Conservation (phyloP, 139 green algal genomes). For the Chlamydomonas asymmetrica region DNA sequence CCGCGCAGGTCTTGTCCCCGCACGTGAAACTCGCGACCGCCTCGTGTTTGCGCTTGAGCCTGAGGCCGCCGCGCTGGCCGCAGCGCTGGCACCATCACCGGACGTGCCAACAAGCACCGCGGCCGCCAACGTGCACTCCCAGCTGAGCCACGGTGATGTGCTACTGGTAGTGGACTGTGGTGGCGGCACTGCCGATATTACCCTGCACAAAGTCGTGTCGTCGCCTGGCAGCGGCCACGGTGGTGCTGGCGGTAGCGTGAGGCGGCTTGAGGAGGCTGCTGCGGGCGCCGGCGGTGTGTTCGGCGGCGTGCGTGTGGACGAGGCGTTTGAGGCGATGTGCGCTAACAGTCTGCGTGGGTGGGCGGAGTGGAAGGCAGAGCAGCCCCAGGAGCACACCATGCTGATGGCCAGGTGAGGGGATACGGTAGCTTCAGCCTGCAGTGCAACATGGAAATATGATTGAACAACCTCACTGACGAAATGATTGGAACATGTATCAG, state of each 20-base stretch:
- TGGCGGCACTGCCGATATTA: constrained; percentile 18
- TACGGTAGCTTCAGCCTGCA: too few species aligned
- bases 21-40: background rate
- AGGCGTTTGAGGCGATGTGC: constrained; percentile 2
- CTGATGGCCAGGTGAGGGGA: background rate
- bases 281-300: too few species aligned
- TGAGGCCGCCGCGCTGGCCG: constrained; percentile 21
- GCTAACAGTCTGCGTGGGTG: background rate
- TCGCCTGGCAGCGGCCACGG: too few species aligned
- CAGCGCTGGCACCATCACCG: background rate
- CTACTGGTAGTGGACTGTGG: constrained; percentile 30
- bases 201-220: constrained; percentile 11
- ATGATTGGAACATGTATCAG: too few species aligned
- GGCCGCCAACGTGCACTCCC: background rate
- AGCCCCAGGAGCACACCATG: background rate
- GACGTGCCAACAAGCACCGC: too few species aligned
- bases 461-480: too few species aligned
- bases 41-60: constrained; percentile 12
- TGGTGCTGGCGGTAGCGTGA: too few species aligned
- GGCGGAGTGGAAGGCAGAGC: background rate
- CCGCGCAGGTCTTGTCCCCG: background rate
- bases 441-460: background rate
- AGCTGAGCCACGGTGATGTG: constrained; percentile 2
- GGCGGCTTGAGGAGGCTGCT: background rate
- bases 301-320: too few species aligned